phyloP scores from a whole-genome alignment of 129 eudicot species.

The Artemisia tridentata region DNA sequence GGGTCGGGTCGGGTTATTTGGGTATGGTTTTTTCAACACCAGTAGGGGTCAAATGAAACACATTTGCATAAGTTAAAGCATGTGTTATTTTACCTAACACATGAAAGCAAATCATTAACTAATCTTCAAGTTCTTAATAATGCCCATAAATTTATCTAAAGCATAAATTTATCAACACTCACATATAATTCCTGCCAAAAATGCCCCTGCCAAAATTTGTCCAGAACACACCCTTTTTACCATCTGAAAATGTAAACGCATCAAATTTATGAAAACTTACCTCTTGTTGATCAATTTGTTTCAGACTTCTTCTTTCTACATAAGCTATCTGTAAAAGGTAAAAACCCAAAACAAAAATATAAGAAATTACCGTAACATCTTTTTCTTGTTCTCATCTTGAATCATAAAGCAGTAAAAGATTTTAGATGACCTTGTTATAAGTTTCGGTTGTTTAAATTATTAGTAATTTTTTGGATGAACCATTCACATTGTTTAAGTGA shows the following conservation, averaged over 20 bases:
- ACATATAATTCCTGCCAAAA: too few relatives aligned
- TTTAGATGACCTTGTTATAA: too few relatives aligned
- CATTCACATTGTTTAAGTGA: background rate
- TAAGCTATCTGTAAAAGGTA: background rate
- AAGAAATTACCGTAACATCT: too few relatives aligned
- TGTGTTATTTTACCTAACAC: background rate
- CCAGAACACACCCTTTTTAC: background rate
- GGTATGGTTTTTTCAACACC: too few relatives aligned
- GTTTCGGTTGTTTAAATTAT: too few relatives aligned
- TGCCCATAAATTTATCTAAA: background rate
- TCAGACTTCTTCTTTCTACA: background rate
- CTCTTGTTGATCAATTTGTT: too few relatives aligned
- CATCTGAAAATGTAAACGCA: background rate
- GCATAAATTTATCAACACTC: too few relatives aligned
- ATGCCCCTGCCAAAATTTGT: background rate
- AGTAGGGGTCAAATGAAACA: background rate
- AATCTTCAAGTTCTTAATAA: background rate
- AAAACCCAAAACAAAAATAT: too few relatives aligned
- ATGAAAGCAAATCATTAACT: background rate
- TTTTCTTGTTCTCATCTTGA: too few relatives aligned
- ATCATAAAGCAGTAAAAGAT: too few relatives aligned
- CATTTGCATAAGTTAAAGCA: background rate
- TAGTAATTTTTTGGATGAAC: too few relatives aligned
- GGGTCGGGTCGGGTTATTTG: too few relatives aligned
- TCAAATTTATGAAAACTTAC: slow-evolving; percentile 2